Conservation (phyloP, 2,329 filamentous ascomycete species). For the Penicillium italicum region DNA sequence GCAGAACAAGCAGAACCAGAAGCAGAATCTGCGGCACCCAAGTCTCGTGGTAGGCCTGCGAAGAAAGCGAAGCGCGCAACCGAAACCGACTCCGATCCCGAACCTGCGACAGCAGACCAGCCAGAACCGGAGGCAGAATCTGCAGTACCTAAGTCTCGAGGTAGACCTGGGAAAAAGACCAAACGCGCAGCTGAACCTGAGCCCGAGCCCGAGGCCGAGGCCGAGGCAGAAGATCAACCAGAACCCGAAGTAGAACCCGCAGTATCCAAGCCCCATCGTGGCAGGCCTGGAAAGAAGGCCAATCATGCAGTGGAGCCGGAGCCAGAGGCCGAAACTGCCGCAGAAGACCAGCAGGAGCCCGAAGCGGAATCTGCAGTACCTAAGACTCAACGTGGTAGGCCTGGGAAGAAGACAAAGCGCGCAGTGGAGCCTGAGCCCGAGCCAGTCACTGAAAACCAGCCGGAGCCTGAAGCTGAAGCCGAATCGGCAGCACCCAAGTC, state of each 20-base stretch:
- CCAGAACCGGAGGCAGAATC: background rate
- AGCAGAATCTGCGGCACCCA: slow-evolving; percentile 2
- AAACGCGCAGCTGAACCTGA: slow-evolving; percentile 4
- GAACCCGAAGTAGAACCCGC: slow-evolving; percentile 1
- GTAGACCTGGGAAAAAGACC: slow-evolving; percentile 7
- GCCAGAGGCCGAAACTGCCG: background rate
- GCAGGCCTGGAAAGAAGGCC: slow-evolving; percentile 5
- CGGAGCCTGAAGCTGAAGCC: slow-evolving; percentile 6
- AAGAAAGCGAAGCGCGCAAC: slow-evolving; percentile 9
- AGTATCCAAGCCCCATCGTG: slow-evolving; percentile 1
- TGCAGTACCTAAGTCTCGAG: background rate
- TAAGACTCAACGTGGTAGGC: background rate
- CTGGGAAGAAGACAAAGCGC: slow-evolving; percentile 9
- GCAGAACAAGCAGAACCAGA: background rate
- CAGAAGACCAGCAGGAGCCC: background rate
- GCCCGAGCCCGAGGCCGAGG: slow-evolving; percentile 6
- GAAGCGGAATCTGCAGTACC: slow-evolving; percentile 2
- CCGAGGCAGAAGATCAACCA: background rate
- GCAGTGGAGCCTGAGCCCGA: background rate
- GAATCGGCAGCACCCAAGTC: slow-evolving; percentile 3
- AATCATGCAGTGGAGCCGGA: slow-evolving; percentile 1
- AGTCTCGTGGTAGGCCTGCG: slow-evolving; percentile 1
- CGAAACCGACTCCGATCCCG: background rate
- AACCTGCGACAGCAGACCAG: background rate
- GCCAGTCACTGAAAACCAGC: background rate